Evolutionary conservation across 495 filamentous ascomycete species (phyloP).

Genomic region (Venustampulla echinocandica): DNA sequence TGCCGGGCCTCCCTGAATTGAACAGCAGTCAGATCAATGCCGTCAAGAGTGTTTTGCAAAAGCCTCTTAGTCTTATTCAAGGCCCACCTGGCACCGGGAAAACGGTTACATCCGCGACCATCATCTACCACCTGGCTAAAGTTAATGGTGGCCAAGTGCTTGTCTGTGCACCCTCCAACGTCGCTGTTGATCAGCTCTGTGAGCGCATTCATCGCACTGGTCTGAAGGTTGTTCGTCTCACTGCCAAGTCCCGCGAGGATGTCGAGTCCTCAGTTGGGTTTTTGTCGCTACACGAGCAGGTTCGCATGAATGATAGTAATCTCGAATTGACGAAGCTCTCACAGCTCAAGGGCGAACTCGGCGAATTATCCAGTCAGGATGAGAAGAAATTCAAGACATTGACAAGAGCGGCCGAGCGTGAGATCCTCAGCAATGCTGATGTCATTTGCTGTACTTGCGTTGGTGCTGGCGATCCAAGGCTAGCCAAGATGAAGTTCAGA

Average conservation of each 20-base stretch:
- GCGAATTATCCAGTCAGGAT: slow-evolving; percentile 89
- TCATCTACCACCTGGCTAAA: slow-evolving; percentile 96
- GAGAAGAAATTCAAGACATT: slow-evolving; percentile 97
- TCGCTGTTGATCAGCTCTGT: slow-evolving; percentile 96
- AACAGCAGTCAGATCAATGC: slow-evolving; percentile 95
- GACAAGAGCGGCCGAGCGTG: slow-evolving; percentile 86
- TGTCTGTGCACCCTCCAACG: slow-evolving; percentile 96
- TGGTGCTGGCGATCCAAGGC: slow-evolving; percentile 89
- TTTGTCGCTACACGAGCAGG: slow-evolving; percentile 91
- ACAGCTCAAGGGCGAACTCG: slow-evolving; percentile 83
- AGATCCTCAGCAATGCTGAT: slow-evolving; percentile 92
- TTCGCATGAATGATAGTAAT: slow-evolving; percentile 94
- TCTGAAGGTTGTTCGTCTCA: slow-evolving; percentile 94
- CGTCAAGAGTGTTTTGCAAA: slow-evolving; percentile 90
- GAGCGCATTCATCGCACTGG: slow-evolving; percentile 94
- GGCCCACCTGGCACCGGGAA: slow-evolving; percentile 96
- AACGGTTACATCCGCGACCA: slow-evolving; percentile 98
- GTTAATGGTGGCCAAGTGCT: slow-evolving; percentile 91
- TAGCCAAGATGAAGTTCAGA: slow-evolving; percentile 94
- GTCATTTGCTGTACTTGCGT: slow-evolving; percentile 99
- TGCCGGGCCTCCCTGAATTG: slow-evolving; percentile 89
- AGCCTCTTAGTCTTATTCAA: slow-evolving; percentile 91
- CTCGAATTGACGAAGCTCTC: slow-evolving; percentile 84
- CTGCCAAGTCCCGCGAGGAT: slow-evolving; percentile 96
- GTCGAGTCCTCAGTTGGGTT: slow-evolving; percentile 95